Evolutionary conservation across 768 basidiomycete species (phyloP), one percentile per base, ranked within the genome.

Genomic region (Mycena latifolia): DNA sequence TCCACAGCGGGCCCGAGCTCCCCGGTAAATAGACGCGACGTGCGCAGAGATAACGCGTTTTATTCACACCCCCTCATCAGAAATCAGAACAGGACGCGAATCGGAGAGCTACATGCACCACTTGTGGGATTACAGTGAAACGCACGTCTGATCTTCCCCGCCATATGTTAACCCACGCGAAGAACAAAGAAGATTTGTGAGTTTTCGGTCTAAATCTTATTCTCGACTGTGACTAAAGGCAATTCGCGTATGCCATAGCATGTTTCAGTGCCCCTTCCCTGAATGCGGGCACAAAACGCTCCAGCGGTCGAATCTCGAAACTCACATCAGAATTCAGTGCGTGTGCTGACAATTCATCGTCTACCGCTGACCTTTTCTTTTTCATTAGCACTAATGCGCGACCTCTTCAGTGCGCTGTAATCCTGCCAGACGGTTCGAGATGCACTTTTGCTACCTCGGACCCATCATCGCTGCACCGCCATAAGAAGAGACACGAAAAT

Each of bases 301-400:
- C 15, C 78, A 79, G 46, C 73, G 69, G 53, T 75, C 75, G 3
- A 79, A 79, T 47, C 48, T 79, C 10, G 71, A 71, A 25, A 77
- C 76, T 25, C 78, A 79, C 63, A 68, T 73, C 24, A 66, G 67
- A 35, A 75, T 65, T 29, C 78, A 79, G 77, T 78, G 61, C 65
- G 74, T 72, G 17, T 39, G 9, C 48, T 29, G 12, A 15, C 5
- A 27, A 29, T 15, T 15, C 20, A 29, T 12, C 14, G 28, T 17
- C 15, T 14, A 22, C 45, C 11, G 45, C 45, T 46, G 45, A 46
- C 5, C 12, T 5, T 43, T 43, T 20, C 4, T 43, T 15, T 17
- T 24, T 46, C 2, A 8, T 25, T 46, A 79, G 77, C 52, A 77
- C 76, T 28, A 74, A 75, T 5, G 69, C 74, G 25, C 74, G 75